phyloP scores from a whole-genome alignment of 495 filamentous ascomycete genomes.

The Penicillium dipodomyicola region DNA sequence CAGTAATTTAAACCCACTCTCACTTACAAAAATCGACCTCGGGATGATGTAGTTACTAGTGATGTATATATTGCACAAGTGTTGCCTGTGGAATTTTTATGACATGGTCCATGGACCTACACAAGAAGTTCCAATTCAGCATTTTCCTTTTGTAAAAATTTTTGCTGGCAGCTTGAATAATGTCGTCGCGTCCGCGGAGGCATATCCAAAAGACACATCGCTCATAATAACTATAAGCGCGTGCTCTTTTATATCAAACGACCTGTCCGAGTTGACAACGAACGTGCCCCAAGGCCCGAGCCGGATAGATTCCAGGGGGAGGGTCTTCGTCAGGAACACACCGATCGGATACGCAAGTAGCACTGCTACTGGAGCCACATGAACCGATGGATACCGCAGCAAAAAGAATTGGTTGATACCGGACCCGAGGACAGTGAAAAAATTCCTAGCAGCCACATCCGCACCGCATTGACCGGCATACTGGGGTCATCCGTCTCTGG shows the following conservation, averaged over 20 bases:
- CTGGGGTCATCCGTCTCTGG: constrained; percentile 43
- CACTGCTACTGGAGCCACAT: constrained; percentile 61
- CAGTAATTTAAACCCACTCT: too few species aligned
- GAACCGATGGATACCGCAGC: constrained; percentile 79
- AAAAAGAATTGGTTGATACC: constrained; percentile 86
- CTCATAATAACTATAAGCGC: constrained; percentile 84
- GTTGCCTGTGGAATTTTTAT: too few species aligned
- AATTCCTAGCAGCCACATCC: constrained; percentile 80
- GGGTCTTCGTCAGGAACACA: constrained; percentile 36
- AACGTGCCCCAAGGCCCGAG: constrained; percentile 46
- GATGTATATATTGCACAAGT: too few species aligned
- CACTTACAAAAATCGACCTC: too few species aligned
- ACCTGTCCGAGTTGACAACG: constrained; percentile 55
- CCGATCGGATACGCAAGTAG: constrained; percentile 63
- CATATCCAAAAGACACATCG: constrained; percentile 79
- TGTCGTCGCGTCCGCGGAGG: constrained; percentile 42
- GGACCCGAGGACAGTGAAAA: constrained; percentile 79
- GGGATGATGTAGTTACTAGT: too few species aligned
- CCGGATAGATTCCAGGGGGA: constrained; percentile 47
- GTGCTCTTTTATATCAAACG: constrained; percentile 83
- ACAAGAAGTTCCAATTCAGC: too few species aligned
- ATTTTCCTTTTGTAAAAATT: too few species aligned
- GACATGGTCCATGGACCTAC: too few species aligned
- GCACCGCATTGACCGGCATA: constrained; percentile 52
- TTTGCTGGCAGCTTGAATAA: constrained; percentile 43